Conservation (phyloP, 768 basidiomycete species). For the Pisolithus microcarpus region DNA sequence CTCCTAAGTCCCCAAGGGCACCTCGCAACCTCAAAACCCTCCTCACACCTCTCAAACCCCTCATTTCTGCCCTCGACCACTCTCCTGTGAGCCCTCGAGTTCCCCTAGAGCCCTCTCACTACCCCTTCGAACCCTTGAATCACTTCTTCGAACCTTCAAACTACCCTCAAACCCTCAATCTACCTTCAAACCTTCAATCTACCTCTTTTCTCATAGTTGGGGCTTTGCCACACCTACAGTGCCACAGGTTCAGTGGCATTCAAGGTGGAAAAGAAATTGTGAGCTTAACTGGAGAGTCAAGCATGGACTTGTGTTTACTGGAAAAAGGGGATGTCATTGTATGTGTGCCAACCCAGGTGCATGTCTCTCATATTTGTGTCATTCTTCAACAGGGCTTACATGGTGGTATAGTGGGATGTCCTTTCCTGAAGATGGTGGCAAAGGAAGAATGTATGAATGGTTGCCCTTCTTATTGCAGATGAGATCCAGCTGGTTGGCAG, state of each 20-base stretch:
- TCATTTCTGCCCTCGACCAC: too few species aligned
- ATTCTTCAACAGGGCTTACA: not conserved
- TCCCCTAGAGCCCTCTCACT: too few species aligned
- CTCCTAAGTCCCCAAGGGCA: too few species aligned
- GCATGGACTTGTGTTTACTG: constrained; percentile 80
- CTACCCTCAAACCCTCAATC: too few species aligned
- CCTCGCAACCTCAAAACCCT: too few species aligned
- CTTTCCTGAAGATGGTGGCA: constrained; percentile 94
- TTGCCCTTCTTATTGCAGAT: constrained; percentile 90
- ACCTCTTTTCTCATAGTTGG: too few species aligned
- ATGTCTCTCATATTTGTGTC: constrained; percentile 17
- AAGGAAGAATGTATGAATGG: constrained; percentile 90
- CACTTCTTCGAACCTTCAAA: too few species aligned
- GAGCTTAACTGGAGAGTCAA: constrained; percentile 89
- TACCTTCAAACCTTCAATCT: too few species aligned
- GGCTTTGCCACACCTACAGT: too few species aligned
- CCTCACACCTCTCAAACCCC: too few species aligned
- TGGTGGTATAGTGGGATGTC: constrained; percentile 74
- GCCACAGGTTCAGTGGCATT: constrained; percentile 67
- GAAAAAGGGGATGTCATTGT: constrained; percentile 91
- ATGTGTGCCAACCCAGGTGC: constrained; percentile 84
- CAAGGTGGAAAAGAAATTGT: constrained; percentile 94
- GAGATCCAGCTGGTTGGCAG: constrained; percentile 94
- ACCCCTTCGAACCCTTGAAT: too few species aligned
- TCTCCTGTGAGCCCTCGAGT: too few species aligned